Evolutionary conservation across 345 rosid genomes (phyloP).

Genomic region (Raphanus sativus): DNA sequence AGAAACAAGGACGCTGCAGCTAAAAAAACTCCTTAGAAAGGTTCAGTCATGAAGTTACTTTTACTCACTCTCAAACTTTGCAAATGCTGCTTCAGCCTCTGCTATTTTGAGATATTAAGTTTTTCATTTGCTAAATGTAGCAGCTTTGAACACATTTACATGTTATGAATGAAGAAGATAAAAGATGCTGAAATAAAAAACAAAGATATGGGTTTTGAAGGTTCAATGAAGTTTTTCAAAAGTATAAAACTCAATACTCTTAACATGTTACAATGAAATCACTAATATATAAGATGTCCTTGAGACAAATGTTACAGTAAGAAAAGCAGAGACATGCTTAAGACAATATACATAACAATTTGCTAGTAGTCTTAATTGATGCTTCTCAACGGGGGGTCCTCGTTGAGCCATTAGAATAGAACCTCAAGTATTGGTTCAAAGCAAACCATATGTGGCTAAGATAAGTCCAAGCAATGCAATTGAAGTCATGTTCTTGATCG

Average conservation of each 20-base stretch:
- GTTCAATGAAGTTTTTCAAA: neutral
- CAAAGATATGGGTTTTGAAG: neutral
- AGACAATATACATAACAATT: neutral
- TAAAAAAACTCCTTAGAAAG: slow-evolving; percentile 36
- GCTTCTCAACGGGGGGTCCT: slow-evolving; percentile 1
- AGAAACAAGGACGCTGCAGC: slow-evolving; percentile 55
- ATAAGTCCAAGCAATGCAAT: no score
- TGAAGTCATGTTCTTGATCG: slow-evolving; percentile 7
- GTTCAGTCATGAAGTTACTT: neutral
- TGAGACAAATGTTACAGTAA: neutral
- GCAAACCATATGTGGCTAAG: no score
- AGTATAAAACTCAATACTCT: neutral
- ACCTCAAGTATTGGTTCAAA: no score
- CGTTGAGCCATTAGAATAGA: neutral
- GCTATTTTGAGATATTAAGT: neutral
- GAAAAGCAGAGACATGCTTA: neutral
- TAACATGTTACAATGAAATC: neutral
- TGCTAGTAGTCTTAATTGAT: neutral
- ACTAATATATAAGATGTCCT: neutral
- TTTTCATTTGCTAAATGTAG: neutral
- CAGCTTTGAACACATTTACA: neutral
- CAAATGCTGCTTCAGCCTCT: neutral
- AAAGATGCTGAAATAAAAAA: neutral
- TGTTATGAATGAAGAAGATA: neutral
- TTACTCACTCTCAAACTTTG: neutral